phyloP scores from a whole-genome alignment of 257 asterid genomes.

The Capsicum pubescens region DNA sequence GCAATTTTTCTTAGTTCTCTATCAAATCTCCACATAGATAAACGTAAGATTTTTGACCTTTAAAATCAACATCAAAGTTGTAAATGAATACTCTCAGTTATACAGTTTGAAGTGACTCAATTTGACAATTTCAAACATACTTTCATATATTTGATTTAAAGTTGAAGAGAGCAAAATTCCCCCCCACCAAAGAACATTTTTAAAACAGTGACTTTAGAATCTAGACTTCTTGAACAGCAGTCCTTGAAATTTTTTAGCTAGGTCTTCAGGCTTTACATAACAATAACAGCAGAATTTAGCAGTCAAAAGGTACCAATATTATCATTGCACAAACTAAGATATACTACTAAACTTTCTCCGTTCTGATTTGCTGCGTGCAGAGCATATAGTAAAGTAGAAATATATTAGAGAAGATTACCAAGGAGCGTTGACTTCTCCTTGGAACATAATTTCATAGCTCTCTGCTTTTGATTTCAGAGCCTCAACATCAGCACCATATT shows the following conservation, averaged over 20 bases:
- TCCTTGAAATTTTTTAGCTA: background rate
- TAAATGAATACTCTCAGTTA: no score
- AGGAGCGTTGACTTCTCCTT: conserved; percentile 62
- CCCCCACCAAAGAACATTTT: background rate
- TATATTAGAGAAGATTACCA: conserved; percentile 44
- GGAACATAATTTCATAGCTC: conserved; percentile 54
- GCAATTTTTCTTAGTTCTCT: no score
- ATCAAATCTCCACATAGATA: no score
- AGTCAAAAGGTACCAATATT: background rate
- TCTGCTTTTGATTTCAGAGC: conserved; percentile 54
- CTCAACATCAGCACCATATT: conserved; percentile 46
- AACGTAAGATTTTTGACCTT: no score
- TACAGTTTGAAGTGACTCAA: background rate
- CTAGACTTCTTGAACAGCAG: background rate
- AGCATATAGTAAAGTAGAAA: background rate
- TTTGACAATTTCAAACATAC: background rate
- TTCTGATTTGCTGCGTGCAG: background rate
- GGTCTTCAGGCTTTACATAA: conserved; percentile 22
- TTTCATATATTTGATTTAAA: background rate
- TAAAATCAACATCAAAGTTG: no score
- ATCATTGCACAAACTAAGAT: background rate
- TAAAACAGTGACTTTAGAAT: background rate
- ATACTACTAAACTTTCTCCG: background rate
- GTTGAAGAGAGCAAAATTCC: background rate
- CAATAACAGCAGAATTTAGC: conserved; percentile 8